Percentiles rank a stretch among this genome's conserved stretches.
These are phyloP conservation scores for Candida xiaguanensis DNA, from an alignment of 805 yeast genomes.

Conservation along the genomic window DNA sequence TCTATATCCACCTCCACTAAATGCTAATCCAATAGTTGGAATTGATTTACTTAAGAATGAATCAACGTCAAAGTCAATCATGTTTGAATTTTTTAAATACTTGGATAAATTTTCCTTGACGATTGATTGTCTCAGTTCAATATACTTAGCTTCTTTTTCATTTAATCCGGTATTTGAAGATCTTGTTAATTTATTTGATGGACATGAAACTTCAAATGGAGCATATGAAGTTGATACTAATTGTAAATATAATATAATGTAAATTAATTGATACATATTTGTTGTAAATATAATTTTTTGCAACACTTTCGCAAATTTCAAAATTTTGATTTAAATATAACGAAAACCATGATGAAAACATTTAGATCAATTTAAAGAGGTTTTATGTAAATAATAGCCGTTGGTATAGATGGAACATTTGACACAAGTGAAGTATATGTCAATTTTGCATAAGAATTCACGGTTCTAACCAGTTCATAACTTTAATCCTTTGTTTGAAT, in stretches of 20 bases:
- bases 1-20: conserved; percentile 41
- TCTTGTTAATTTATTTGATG: conserved; percentile 20
- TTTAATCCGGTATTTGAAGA: conserved; percentile 22
- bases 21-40: conserved; percentile 29
- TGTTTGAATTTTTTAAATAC: conserved; percentile 20
- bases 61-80: conserved; percentile 19
- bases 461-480: no score
- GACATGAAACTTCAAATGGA: conserved; percentile 28
- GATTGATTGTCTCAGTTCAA: conserved; percentile 19
- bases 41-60: conserved; percentile 17
- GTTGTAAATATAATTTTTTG: neutral
- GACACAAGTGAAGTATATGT: no score
- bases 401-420: no score
- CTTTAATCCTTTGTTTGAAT: no score
- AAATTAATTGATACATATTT: neutral
- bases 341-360: no score
- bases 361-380: no score
- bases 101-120: conserved; percentile 20
- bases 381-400: no score
- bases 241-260: neutral
- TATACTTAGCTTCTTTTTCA: conserved; percentile 21
- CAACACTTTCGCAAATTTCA: neutral
- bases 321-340: no score
- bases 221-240: conserved; percentile 17
- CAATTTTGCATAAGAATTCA: no score